These are phyloP conservation scores for Paracamarosporium sp. DNA, from an alignment of 2,329 filamentous ascomycete genomes.

Conservation along the genomic window DNA sequence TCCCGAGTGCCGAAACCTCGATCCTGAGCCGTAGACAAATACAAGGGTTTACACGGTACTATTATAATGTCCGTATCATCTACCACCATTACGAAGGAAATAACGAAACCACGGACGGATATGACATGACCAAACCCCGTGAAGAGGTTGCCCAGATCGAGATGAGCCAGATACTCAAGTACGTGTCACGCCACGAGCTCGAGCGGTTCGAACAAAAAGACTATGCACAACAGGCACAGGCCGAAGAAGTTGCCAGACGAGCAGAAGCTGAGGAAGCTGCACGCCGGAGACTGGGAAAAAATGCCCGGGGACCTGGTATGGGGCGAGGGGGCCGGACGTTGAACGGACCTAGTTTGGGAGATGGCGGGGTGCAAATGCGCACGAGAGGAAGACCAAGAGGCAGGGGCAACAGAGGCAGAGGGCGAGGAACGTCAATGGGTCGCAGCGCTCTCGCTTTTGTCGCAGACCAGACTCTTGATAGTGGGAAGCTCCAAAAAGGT, in stretches of 20 bases:
- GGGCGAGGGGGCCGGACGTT: conserved; percentile 20
- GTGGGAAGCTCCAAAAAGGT: conserved; percentile 11
- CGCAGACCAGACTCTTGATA: conserved; percentile 2
- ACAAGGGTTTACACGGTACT: conserved; percentile 27
- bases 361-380: conserved; percentile 10
- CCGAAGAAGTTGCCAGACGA: conserved; percentile 24
- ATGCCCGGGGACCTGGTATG: conserved; percentile 20
- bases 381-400: conserved; percentile 13
- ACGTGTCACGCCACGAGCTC: conserved; percentile 36
- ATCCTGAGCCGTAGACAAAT: conserved; percentile 39
- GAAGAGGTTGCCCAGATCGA: conserved; percentile 31
- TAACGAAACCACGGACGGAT: background rate
- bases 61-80: conserved; percentile 32
- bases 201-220: conserved; percentile 43
- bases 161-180: conserved; percentile 35
- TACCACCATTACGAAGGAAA: conserved; percentile 3
- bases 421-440: conserved; percentile 21
- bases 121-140: background rate
- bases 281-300: conserved; percentile 29
- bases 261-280: conserved; percentile 29
- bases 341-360: conserved; percentile 10
- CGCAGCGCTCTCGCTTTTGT: conserved; percentile 4
- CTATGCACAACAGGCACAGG: conserved; percentile 34
- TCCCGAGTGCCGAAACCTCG: conserved; percentile 32
- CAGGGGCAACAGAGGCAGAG: conserved; percentile 22